A percentile compares a stretch with the other conserved stretches of the same genome.
phyloP scores from a whole-genome alignment of 495 filamentous ascomycete genomes.

The Mytilinidion resinicola region DNA sequence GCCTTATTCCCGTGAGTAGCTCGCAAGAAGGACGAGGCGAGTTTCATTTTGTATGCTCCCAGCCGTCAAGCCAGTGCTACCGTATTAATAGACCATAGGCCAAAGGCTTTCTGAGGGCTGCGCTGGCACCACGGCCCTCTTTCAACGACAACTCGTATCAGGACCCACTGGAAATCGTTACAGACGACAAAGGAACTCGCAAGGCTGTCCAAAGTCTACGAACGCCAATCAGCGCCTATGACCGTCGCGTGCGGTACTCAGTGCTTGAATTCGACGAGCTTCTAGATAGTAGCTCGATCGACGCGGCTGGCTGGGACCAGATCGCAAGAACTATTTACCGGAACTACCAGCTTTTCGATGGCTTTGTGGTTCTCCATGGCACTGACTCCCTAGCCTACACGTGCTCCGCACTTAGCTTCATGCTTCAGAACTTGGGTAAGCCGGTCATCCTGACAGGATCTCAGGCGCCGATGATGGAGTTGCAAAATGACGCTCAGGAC shows the following conservation, averaged over 20 bases:
- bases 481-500: conserved; percentile 94
- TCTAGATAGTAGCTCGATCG: conserved; percentile 88
- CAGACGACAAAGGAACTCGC: conserved; percentile 41
- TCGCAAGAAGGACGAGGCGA: background rate
- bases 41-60: background rate
- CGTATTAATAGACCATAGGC: background rate
- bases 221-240: conserved; percentile 76
- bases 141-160: conserved; percentile 82
- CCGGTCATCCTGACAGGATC: conserved; percentile 87
- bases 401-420: conserved; percentile 87
- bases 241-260: conserved; percentile 74
- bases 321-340: conserved; percentile 62
- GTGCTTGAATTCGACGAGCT: conserved; percentile 82
- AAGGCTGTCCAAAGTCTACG: conserved; percentile 55
- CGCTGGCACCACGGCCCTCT: conserved; percentile 73
- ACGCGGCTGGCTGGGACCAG: conserved; percentile 80
- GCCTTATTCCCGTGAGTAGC: conserved; percentile 42
- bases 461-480: conserved; percentile 85
- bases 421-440: conserved; percentile 88
- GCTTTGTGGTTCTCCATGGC: conserved; percentile 93
- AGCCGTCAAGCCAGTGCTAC: background rate
- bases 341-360: conserved; percentile 90
- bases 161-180: conserved; percentile 48
- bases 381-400: conserved; percentile 93
- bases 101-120: conserved; percentile 77